Base-by-base conservation (phyloP, 768 basidiomycete genomes). In the Mycena olivaceomarginata region DNA sequence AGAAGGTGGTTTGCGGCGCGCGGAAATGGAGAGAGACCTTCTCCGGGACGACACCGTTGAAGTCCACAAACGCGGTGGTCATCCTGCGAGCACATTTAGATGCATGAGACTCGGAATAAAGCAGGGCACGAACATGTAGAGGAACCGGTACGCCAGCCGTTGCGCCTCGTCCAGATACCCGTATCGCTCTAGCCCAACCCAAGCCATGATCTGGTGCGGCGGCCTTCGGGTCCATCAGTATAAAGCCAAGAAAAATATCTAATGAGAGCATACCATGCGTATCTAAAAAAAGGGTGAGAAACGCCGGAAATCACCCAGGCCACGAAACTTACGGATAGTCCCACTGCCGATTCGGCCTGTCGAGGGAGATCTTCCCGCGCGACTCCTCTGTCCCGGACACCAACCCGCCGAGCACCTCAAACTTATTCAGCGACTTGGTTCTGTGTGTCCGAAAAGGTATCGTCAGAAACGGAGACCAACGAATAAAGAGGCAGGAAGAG, bases 121-220 rank as follows among this genome's bases (percentile, higher is more conserved):
- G 20, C 41, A 48, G 25, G 20, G 43, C 37, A 81, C 83, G 22
- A 77, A 97, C 98, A 99, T 98, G 88, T 99, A 99, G n/a, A 98
- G 91, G 92, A 96, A 99, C 68, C 98, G 90, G 86, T 99, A 99
- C 1, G 98, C 94, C 65, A 99, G 87, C 63, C 98, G 91, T 79
- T 98, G 97, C 1, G 97, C 96, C 78, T 98, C 97, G 77, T 98
- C 96, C 4, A 95, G 88, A 84, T 97, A 98, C 2, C 98, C 98
- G 82, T 99, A 99, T 69, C 98, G 94, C 80, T 98, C 97, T 31
- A 99, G 89, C 56, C 97, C 98, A 68, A 99, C 97, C 98, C 98
- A 99, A 2, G 95, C 89, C 96, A 99, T 99, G 83, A 99, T 98
- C 85, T 99, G 98, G 85, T 99, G 97, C 65, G 97, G 96, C n/a